Percentiles rank a stretch among this genome's conserved stretches.
phyloP scores from a whole-genome alignment of 2,329 filamentous ascomycete genomes.

The Ophiobolus disseminans region DNA sequence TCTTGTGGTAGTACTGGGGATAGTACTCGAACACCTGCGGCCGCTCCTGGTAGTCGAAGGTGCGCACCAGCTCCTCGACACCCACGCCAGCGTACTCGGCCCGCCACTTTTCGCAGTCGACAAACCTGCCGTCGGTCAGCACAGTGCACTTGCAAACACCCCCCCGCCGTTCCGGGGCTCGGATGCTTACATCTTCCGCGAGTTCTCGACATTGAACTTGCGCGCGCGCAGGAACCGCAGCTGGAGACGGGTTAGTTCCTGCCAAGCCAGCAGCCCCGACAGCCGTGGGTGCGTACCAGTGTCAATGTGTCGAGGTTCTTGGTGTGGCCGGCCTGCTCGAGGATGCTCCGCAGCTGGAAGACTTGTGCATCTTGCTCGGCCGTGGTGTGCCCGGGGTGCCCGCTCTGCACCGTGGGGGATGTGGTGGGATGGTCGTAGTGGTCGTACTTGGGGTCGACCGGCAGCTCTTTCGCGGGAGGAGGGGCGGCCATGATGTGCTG shows the following conservation, averaged over 20 bases:
- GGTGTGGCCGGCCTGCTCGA: constrained; percentile 83
- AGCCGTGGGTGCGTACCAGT: constrained; percentile 64
- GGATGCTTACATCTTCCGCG: constrained; percentile 84
- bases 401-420: constrained; percentile 71
- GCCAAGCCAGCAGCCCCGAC: background rate
- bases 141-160: background rate
- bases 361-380: constrained; percentile 89
- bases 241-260: constrained; percentile 53
- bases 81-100: constrained; percentile 71
- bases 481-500: constrained; percentile 41
- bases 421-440: constrained; percentile 91
- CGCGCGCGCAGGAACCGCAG: constrained; percentile 90
- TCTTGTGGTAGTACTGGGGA: constrained; percentile 99
- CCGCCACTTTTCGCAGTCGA: constrained; percentile 90
- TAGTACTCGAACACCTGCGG: constrained; percentile 86
- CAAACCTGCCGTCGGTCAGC: constrained; percentile 70
- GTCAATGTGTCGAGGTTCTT: constrained; percentile 91
- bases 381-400: constrained; percentile 88
- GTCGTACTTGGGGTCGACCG: constrained; percentile 89
- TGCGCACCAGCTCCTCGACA: constrained; percentile 79
- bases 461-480: constrained; percentile 42
- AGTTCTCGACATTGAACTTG: constrained; percentile 86
- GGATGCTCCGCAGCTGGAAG: constrained; percentile 79
- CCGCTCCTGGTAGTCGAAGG: constrained; percentile 89
- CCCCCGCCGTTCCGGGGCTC: background rate